These are phyloP conservation scores for Phytophthora multivora DNA, from an alignment of 352 stramenopile genomes.

Conservation along the genomic window DNA sequence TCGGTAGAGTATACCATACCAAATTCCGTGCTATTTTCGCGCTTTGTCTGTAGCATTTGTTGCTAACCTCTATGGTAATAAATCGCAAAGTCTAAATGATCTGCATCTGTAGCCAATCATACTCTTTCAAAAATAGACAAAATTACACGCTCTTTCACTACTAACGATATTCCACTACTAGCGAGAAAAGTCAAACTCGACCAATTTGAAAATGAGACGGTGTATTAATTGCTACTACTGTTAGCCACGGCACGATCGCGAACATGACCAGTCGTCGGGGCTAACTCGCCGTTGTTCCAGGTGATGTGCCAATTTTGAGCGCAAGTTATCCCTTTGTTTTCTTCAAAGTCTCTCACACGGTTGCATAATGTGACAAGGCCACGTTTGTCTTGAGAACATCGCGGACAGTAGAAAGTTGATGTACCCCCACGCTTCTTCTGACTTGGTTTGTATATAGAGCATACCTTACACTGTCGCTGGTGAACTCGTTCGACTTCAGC, in stretches of 20 bases:
- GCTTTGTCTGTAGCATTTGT: neutral
- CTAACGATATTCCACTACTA: no score
- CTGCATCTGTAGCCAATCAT: neutral
- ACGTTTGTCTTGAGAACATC: neutral
- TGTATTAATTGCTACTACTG: neutral
- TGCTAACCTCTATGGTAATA: neutral
- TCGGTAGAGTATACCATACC: neutral
- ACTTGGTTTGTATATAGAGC: constrained; percentile 16
- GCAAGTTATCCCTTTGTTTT: constrained; percentile 8
- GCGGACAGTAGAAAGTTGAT: neutral
- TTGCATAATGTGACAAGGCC: constrained; percentile 12
- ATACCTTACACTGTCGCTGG: constrained; percentile 6
- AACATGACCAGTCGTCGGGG: neutral
- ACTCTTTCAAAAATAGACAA: neutral
- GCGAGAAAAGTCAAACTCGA: no score
- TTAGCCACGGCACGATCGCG: neutral
- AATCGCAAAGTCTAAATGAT: neutral
- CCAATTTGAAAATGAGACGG: neutral
- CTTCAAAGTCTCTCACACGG: neutral
- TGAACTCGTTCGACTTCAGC: neutral
- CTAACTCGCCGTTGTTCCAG: constrained; percentile 23
- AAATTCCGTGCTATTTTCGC: neutral
- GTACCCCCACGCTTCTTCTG: constrained; percentile 12
- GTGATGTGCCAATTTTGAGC: constrained; percentile 19
- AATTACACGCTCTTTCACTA: neutral